phyloP scores from a whole-genome alignment of 2,329 filamentous ascomycete genomes.

The Geoglossum cookeanum region DNA sequence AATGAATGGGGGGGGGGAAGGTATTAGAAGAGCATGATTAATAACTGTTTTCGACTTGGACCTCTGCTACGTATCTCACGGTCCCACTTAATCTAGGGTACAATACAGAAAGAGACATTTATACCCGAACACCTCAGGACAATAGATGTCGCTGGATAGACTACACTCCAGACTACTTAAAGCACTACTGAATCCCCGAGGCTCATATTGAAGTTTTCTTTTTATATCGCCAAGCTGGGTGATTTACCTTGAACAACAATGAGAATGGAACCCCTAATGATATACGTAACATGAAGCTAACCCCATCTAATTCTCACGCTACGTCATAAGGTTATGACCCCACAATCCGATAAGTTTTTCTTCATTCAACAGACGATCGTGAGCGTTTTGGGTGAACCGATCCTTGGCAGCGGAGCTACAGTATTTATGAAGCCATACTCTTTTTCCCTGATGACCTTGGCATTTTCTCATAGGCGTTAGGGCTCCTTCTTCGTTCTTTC shows the following conservation, averaged over 20 bases:
- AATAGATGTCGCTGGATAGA: not conserved
- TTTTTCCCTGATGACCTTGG: slow-evolving; percentile 10
- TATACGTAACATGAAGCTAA: not conserved
- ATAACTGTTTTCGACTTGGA: not conserved
- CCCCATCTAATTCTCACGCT: not conserved
- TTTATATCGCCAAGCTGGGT: not conserved
- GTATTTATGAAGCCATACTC: not conserved
- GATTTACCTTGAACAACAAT: not conserved
- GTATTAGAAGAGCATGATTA: not conserved
- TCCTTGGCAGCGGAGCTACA: not conserved
- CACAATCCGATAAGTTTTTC: too few species aligned
- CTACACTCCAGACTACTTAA: not conserved
- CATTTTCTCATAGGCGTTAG: slow-evolving; percentile 4
- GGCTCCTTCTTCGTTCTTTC: not conserved
- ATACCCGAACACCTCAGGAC: too few species aligned
- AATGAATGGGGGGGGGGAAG: not conserved
- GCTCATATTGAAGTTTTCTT: not conserved
- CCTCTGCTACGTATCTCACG: too few species aligned
- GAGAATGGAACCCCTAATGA: not conserved
- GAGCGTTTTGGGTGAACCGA: not conserved
- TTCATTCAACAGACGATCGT: not conserved
- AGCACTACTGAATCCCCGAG: not conserved
- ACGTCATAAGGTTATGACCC: not conserved
- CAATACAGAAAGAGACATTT: not conserved
- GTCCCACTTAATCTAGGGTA: too few species aligned